Conservation (phyloP, 495 filamentous ascomycete genomes). For the Emericellopsis terricola region DNA sequence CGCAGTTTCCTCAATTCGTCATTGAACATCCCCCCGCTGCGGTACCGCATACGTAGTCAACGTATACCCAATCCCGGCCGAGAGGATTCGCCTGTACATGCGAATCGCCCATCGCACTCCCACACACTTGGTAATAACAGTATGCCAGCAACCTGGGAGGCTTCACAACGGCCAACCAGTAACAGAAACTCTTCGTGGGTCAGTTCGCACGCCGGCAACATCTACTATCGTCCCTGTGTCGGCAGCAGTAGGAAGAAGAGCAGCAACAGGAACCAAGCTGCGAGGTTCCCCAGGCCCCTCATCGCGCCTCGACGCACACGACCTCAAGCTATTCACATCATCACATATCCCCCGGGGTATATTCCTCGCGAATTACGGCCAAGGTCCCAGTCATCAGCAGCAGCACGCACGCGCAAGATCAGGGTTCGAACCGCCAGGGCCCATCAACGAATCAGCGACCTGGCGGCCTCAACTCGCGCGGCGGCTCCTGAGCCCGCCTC, state of each 20-base stretch:
- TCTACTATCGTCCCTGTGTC: slow-evolving; percentile 22
- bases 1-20: too few relatives aligned
- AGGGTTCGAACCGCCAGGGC: slow-evolving; percentile 6
- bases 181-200: too few relatives aligned
- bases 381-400: slow-evolving; percentile 3
- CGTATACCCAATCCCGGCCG: too few relatives aligned
- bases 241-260: slow-evolving; percentile 12
- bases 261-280: slow-evolving; percentile 2
- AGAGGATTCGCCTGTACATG: too few relatives aligned
- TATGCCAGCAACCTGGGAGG: not conserved
- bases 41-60: too few relatives aligned
- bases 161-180: not conserved
- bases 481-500: too few relatives aligned
- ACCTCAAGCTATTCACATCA: slow-evolving; percentile 36
- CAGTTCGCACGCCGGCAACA: slow-evolving; percentile 7
- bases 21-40: too few relatives aligned
- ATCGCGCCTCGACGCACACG: slow-evolving; percentile 32
- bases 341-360: slow-evolving; percentile 32
- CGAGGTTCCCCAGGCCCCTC: slow-evolving; percentile 24
- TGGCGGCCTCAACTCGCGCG: too few relatives aligned
- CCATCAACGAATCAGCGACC: too few relatives aligned
- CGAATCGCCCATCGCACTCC: too few relatives aligned
- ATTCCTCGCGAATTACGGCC: slow-evolving; percentile 28
- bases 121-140: not conserved
- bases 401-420: slow-evolving; percentile 6